A percentile compares a stretch with the other conserved stretches of the same genome.
These are phyloP conservation scores for Tolypocladium pustulatum DNA, from an alignment of 2,329 filamentous ascomycete species.

Conservation along the genomic window DNA sequence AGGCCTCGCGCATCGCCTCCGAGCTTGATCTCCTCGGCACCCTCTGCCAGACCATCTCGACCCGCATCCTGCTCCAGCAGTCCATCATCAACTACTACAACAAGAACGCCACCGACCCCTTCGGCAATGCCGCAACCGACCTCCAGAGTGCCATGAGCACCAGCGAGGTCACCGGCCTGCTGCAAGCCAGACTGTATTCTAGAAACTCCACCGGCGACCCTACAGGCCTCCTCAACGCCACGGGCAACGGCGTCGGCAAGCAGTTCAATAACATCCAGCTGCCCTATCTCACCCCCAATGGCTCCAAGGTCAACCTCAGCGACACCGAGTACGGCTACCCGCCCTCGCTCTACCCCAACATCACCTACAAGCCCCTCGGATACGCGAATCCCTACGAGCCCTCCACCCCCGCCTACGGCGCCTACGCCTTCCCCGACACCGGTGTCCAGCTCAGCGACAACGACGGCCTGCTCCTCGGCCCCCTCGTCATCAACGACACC, in stretches of 20 bases:
- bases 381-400: slow-evolving; percentile 28
- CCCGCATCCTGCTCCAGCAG: slow-evolving; percentile 49
- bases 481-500: slow-evolving; percentile 59
- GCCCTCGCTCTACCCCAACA: slow-evolving; percentile 63
- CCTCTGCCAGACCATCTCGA: slow-evolving; percentile 60
- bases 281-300: slow-evolving; percentile 50
- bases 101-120: slow-evolving; percentile 41
- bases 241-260: slow-evolving; percentile 30
- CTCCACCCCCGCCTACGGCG: slow-evolving; percentile 30
- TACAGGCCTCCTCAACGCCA: slow-evolving; percentile 54
- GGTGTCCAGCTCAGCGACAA: slow-evolving; percentile 38
- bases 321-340: slow-evolving; percentile 59
- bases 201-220: slow-evolving; percentile 48
- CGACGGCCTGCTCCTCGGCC: slow-evolving; percentile 63
- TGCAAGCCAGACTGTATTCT: slow-evolving; percentile 67
- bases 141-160: slow-evolving; percentile 59
- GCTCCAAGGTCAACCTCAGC: slow-evolving; percentile 48
- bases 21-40: slow-evolving; percentile 72
- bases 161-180: slow-evolving; percentile 43
- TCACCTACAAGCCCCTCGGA: slow-evolving; percentile 49
- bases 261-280: slow-evolving; percentile 35
- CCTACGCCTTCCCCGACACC: slow-evolving; percentile 37
- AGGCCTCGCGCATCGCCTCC: slow-evolving; percentile 70
- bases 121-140: slow-evolving; percentile 50
- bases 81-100: slow-evolving; percentile 47